These are phyloP conservation scores for Nematocida sp. DNA, from an alignment of 371 early-diverging fungal species.

Conservation along the genomic window DNA sequence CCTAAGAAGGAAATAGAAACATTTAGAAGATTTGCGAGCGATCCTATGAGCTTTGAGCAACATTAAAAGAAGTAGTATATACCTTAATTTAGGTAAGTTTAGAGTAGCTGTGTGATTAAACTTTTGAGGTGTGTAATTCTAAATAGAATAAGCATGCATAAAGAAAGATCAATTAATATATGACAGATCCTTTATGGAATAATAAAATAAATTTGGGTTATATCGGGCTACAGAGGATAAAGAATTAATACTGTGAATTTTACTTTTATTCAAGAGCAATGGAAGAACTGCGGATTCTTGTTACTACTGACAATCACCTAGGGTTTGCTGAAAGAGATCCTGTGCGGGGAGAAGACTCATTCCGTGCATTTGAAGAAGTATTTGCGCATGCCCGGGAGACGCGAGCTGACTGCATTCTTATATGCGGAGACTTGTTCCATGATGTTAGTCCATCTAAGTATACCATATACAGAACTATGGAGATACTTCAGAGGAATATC, in stretches of 20 bases:
- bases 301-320: slow-evolving; percentile 85
- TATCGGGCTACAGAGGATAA: not conserved
- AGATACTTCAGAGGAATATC: slow-evolving; percentile 77
- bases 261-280: slow-evolving; percentile 26
- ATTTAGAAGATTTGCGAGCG: not conserved
- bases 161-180: too few species aligned
- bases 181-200: too few species aligned
- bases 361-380: slow-evolving; percentile 86
- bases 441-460: slow-evolving; percentile 87
- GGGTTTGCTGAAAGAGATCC: slow-evolving; percentile 91
- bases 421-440: slow-evolving; percentile 98
- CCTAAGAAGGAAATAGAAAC: slow-evolving; percentile 12
- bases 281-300: slow-evolving; percentile 42
- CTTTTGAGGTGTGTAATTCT: too few species aligned
- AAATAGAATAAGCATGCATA: too few species aligned
- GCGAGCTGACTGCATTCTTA: slow-evolving; percentile 73
- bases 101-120: too few species aligned
- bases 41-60: not conserved
- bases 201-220: too few species aligned
- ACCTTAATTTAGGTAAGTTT: too few species aligned
- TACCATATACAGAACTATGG: slow-evolving; percentile 76
- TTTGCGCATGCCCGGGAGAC: slow-evolving; percentile 75
- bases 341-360: slow-evolving; percentile 82
- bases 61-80: too few species aligned
- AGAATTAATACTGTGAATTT: not conserved